These are phyloP conservation scores for Croton laevigatus DNA, from an alignment of 441 rosid genomes.

Conservation along the genomic window DNA sequence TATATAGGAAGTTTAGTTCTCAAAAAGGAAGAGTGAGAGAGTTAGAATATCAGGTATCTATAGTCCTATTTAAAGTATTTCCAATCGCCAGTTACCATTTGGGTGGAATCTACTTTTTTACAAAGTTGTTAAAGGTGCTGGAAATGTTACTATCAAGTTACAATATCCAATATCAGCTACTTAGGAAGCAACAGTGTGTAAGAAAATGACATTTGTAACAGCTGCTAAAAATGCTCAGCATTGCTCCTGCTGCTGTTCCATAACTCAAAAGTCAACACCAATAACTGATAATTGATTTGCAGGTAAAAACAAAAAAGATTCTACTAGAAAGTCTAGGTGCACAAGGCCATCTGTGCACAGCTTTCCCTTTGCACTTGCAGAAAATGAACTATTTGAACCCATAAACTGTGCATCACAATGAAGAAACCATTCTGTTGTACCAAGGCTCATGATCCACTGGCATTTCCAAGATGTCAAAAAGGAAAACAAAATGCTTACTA, in stretches of 20 bases:
- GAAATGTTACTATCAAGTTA: neutral
- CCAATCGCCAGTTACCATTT: constrained; percentile 1
- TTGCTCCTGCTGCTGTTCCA: neutral
- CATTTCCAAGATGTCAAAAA: neutral
- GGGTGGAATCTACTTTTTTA: constrained; percentile 1
- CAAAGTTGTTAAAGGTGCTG: neutral
- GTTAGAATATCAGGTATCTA: constrained; percentile 7
- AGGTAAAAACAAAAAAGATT: neutral
- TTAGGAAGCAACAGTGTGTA: neutral
- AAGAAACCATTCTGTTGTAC: neutral
- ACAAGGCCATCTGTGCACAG: neutral
- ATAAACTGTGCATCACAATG: neutral
- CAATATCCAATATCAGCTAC: neutral
- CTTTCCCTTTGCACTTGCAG: neutral
- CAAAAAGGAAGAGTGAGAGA: neutral
- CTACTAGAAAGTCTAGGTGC: neutral
- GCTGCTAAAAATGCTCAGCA: neutral
- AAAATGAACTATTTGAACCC: neutral
- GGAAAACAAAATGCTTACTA: neutral
- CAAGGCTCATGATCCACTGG: neutral
- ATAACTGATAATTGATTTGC: neutral
- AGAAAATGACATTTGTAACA: neutral
- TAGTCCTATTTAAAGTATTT: constrained; percentile 2
- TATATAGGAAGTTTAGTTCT: neutral
- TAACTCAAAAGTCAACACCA: neutral